Percentiles rank a stretch among this genome's conserved stretches.
Evolutionary conservation across 805 yeast genomes (phyloP).

Genomic region (Kuraishia capsulata): DNA sequence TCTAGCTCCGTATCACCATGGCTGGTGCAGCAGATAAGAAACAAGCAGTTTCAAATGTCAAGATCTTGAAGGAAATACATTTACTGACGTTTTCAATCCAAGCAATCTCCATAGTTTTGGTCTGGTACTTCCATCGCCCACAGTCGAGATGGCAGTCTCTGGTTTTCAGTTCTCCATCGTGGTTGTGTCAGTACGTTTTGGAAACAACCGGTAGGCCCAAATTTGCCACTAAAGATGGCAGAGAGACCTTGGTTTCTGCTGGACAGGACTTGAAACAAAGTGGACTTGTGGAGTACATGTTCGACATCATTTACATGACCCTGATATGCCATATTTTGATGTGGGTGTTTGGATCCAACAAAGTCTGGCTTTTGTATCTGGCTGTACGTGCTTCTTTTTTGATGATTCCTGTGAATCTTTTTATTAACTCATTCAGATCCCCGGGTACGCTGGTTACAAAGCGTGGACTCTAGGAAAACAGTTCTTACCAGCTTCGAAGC

Average conservation of each 20-base stretch:
- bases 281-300: conserved; percentile 67
- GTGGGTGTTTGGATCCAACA: conserved; percentile 43
- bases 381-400: conserved; percentile 12
- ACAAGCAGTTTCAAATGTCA: conserved; percentile 20
- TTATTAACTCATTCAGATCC: conserved; percentile 28
- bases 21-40: conserved; percentile 30
- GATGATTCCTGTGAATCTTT: too few relatives aligned
- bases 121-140: conserved; percentile 35
- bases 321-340: conserved; percentile 47
- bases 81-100: conserved; percentile 28
- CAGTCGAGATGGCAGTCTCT: conserved; percentile 32
- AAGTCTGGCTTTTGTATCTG: conserved; percentile 49
- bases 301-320: conserved; percentile 61
- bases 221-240: conserved; percentile 23
- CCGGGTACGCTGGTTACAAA: conserved; percentile 42
- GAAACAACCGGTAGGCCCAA: conserved; percentile 57
- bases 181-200: conserved; percentile 37
- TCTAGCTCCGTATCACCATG: conserved; percentile 11
- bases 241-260: conserved; percentile 30
- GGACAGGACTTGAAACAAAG: conserved; percentile 54
- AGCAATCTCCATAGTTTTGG: conserved; percentile 23
- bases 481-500: conserved; percentile 4
- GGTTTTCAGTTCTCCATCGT: conserved; percentile 30
- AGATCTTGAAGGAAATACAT: conserved; percentile 22
- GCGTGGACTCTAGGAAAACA: conserved; percentile 13